Conservation (phyloP, 768 basidiomycete genomes). For the Hypholoma sublateritium region DNA sequence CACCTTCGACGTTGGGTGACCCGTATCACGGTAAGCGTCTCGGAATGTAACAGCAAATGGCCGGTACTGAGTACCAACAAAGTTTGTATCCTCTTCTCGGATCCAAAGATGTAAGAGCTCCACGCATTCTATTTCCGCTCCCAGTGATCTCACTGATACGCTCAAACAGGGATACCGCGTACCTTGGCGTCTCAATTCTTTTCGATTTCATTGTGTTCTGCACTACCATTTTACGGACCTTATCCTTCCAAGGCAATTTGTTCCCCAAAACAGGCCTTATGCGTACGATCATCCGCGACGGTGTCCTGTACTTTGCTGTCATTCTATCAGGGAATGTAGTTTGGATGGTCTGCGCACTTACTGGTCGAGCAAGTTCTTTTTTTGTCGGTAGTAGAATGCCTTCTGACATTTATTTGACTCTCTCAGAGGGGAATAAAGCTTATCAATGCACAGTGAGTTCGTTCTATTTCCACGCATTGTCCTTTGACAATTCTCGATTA, state of each 20-base stretch:
- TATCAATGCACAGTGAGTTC: constrained; percentile 28
- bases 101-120: constrained; percentile 13
- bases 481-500: neutral
- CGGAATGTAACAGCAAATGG: neutral
- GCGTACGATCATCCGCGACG: constrained; percentile 24
- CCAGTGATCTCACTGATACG: neutral
- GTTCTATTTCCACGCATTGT: neutral
- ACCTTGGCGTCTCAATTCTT: constrained; percentile 22
- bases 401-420: too few relatives aligned
- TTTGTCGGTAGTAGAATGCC: too few relatives aligned
- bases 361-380: constrained; percentile 19
- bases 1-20: constrained; percentile 9
- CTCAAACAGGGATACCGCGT: constrained; percentile 24
- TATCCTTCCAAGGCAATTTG: neutral
- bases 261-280: constrained; percentile 13
- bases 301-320: constrained; percentile 24
- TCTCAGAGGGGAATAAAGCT: constrained; percentile 25
- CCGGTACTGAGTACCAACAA: neutral
- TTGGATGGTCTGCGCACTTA: constrained; percentile 25
- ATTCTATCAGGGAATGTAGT: constrained; percentile 26
- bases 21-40: constrained; percentile 14
- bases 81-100: constrained; percentile 18
- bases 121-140: neutral
- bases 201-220: constrained; percentile 27
- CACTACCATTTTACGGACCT: constrained; percentile 20